A percentile compares a stretch with the other conserved stretches of the same genome.
These are phyloP conservation scores for Fusarium falciforme DNA, from an alignment of 2,329 filamentous ascomycete species.

Conservation along the genomic window DNA sequence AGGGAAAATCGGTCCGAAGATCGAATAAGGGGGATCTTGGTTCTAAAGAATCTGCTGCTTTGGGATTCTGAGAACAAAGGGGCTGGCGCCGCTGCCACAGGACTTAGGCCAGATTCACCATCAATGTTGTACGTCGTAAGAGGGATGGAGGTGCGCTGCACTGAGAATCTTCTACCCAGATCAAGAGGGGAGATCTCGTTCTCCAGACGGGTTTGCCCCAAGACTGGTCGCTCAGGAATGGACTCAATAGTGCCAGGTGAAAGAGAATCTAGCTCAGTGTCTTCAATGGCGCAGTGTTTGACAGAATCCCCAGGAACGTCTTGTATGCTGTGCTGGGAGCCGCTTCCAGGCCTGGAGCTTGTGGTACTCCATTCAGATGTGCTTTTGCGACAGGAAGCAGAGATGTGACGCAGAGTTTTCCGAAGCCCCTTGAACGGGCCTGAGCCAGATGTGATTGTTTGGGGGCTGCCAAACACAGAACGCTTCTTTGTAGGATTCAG, in stretches of 20 bases:
- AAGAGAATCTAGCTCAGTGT: neutral
- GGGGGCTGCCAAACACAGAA: neutral
- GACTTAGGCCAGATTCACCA: conserved; percentile 26
- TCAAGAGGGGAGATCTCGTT: conserved; percentile 24
- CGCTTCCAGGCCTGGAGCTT: conserved; percentile 1
- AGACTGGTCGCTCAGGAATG: conserved; percentile 7
- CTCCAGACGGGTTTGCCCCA: conserved; percentile 12
- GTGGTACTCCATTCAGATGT: conserved; percentile 36
- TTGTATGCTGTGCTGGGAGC: neutral
- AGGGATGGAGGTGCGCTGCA: neutral
- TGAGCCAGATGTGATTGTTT: neutral
- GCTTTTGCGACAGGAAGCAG: conserved; percentile 30
- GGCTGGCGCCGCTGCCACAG: neutral
- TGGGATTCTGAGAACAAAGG: conserved; percentile 13
- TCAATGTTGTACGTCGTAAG: conserved; percentile 36
- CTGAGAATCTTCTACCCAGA: conserved; percentile 11
- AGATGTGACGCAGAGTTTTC: conserved; percentile 31
- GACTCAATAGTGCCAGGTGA: conserved; percentile 18
- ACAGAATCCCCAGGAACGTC: neutral
- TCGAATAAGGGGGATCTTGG: neutral
- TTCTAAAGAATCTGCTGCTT: neutral
- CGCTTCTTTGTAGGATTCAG: neutral
- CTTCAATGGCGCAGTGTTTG: neutral
- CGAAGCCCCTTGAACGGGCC: conserved; percentile 14
- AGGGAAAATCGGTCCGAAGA: conserved; percentile 12